These are phyloP conservation scores for Amaranthus tricolor DNA, from an alignment of 179 eudicot species.

Conservation along the genomic window DNA sequence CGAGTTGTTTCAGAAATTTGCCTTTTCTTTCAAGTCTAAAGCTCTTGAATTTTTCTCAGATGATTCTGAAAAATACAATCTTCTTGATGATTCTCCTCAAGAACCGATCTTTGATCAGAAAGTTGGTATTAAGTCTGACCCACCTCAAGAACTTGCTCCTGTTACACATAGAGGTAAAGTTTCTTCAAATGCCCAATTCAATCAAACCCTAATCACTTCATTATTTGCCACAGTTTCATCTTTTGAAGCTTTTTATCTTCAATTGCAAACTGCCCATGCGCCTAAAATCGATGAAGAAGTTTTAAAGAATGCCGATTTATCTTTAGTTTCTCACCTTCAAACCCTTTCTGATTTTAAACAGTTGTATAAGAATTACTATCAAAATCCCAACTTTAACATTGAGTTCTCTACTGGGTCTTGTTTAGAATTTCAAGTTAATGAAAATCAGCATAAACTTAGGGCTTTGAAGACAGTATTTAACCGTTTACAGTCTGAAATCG, in stretches of 20 bases:
- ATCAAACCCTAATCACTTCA: slow-evolving; percentile 55
- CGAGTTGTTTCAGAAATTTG: slow-evolving; percentile 82
- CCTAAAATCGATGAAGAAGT: slow-evolving; percentile 58
- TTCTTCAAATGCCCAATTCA: slow-evolving; percentile 37
- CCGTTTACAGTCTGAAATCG: slow-evolving; percentile 66
- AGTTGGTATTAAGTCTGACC: slow-evolving; percentile 55
- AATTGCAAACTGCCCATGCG: slow-evolving; percentile 80
- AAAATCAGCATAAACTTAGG: slow-evolving; percentile 94
- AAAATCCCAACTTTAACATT: slow-evolving; percentile 38
- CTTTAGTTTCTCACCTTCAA: slow-evolving; percentile 61
- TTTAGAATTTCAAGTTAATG: slow-evolving; percentile 84
- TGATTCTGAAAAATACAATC: slow-evolving; percentile 38
- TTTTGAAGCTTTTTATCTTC: slow-evolving; percentile 83
- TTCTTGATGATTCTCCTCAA: slow-evolving; percentile 46
- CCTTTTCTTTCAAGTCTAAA: slow-evolving; percentile 80
- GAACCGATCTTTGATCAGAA: slow-evolving; percentile 48
- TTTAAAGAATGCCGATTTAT: slow-evolving; percentile 54
- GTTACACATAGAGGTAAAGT: slow-evolving; percentile 32
- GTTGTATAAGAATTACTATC: slow-evolving; percentile 44
- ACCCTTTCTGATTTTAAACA: slow-evolving; percentile 61
- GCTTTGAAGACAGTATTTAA: slow-evolving; percentile 72
- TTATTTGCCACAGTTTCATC: slow-evolving; percentile 73
- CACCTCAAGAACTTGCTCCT: slow-evolving; percentile 11
- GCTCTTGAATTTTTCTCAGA: slow-evolving; percentile 79
- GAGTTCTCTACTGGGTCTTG: slow-evolving; percentile 65